Base-by-base conservation (phyloP, 164 flowering plant species). In the Hamamelis virginiana region DNA sequence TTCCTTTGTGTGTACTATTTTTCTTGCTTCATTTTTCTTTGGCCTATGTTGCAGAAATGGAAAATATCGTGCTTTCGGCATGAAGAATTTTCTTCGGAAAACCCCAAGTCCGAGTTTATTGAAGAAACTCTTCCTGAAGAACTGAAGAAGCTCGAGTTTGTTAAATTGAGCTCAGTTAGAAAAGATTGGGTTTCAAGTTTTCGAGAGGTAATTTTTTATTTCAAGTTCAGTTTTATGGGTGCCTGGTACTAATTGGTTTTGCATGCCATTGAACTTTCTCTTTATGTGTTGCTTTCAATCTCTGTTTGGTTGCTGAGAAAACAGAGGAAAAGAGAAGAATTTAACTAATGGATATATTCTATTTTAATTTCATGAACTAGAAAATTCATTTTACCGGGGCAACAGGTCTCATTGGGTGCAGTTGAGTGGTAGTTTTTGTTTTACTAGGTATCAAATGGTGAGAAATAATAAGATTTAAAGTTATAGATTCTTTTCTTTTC, bases 1-100 rank as follows among this genome's bases (percentile, higher is more conserved):
- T 47, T 4, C 28, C 5, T 11, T 33, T n/a, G 59, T 25, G 1
- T 25, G 50, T 50, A n/a, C n/a, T n/a, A n/a, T n/a, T n/a, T n/a
- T 65, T 53, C 18, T 67, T 60, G n/a, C 62, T 55, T 27, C 4
- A 8, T 22, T 21, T 23, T 55, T 64, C 1, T 64, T 59, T 59
- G 59, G 12, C 41, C 65, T 75, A 15, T 62, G 43, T 60, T 77
- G 81, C 69, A 87, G 94, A 84, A 59, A 74, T 85, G 85, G 89
- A 89, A 76, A 69, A 69, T 90, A 74, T 80, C 78, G 16, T 91
- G 97, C 77, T 89, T 88, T 80, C 82, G 82, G 70, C 78, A 79
- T 56, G 93, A 87, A 65, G 84, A 83, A 38, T 74, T 67, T 38
- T 63, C 81, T 61, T 71, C 89, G 0, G 85, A 74, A 25, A 64